Conservation (phyloP, 2,329 filamentous ascomycete genomes). For the Cladophialophora chaetospira region DNA sequence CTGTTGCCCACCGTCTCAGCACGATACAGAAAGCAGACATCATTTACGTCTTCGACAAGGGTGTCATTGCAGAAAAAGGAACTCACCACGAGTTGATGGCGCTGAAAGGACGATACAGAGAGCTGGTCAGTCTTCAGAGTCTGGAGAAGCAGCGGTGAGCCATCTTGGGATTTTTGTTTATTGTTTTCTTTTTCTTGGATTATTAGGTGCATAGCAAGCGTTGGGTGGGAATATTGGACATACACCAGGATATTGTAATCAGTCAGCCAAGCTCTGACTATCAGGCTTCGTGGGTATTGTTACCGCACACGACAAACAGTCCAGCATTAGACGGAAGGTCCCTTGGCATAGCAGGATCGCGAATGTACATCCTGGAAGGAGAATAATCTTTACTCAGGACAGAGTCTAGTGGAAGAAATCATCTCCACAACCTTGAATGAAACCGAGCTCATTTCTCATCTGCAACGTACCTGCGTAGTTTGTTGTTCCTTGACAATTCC, state of each 20-base stretch:
- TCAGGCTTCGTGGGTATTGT: background rate
- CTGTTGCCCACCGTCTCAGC: slow-evolving; percentile 86
- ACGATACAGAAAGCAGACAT: slow-evolving; percentile 94
- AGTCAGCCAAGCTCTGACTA: too few species aligned
- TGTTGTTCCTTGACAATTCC: too few species aligned
- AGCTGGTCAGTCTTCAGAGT: slow-evolving; percentile 79
- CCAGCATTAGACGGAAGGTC: too few species aligned
- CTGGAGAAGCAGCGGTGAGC: slow-evolving; percentile 58
- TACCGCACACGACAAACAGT: too few species aligned
- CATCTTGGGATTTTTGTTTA: background rate
- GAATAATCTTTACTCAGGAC: too few species aligned
- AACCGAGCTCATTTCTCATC: too few species aligned
- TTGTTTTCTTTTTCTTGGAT: background rate
- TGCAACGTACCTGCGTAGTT: too few species aligned
- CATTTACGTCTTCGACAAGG: slow-evolving; percentile 96
- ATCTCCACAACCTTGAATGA: too few species aligned
- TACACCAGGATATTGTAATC: background rate
- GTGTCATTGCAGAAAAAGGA: slow-evolving; percentile 80
- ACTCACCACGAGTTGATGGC: slow-evolving; percentile 71
- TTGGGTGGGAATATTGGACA: background rate
- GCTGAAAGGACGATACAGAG: slow-evolving; percentile 67
- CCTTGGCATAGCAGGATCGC: too few species aligned
- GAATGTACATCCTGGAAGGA: too few species aligned
- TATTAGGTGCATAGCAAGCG: background rate
- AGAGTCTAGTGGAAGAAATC: too few species aligned